Evolutionary conservation across 805 yeast species (phyloP).

Genomic region (Schwanniomyces sp.): DNA sequence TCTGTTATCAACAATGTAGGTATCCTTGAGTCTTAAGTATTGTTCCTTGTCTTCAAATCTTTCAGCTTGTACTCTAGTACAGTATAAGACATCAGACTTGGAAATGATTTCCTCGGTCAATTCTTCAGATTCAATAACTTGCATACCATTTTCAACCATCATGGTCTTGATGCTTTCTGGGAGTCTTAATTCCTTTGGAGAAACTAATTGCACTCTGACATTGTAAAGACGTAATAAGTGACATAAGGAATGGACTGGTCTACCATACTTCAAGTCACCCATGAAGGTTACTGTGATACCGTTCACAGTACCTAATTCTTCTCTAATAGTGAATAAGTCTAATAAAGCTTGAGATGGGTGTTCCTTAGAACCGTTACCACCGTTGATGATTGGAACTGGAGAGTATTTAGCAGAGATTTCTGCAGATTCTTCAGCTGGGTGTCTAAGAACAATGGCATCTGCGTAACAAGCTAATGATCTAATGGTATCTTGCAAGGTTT

Average conservation of each 20-base stretch:
- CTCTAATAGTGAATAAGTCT: constrained; percentile 97
- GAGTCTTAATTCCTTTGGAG: constrained; percentile 84
- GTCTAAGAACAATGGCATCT: constrained; percentile 96
- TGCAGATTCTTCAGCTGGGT: constrained; percentile 90
- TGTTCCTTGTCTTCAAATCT: constrained; percentile 76
- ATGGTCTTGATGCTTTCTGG: constrained; percentile 74
- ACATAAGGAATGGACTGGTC: constrained; percentile 97
- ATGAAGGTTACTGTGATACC: constrained; percentile 97
- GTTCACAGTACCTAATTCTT: constrained; percentile 97
- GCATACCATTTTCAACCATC: constrained; percentile 66
- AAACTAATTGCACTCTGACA: constrained; percentile 86
- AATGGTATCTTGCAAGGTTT: constrained; percentile 94
- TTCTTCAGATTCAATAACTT: constrained; percentile 68
- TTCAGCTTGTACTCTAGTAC: constrained; percentile 98
- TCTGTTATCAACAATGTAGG: constrained; percentile 89
- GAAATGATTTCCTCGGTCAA: constrained; percentile 85
- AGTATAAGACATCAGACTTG: constrained; percentile 90
- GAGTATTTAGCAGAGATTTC: constrained; percentile 94
- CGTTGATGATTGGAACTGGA: constrained; percentile 95
- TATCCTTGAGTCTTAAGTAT: constrained; percentile 86
- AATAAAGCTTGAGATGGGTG: constrained; percentile 99
- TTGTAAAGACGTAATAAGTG: constrained; percentile 88
- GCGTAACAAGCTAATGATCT: constrained; percentile 93
- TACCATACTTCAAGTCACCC: constrained; percentile 98
- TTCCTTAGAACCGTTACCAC: constrained; percentile 97